Base-by-base conservation (phyloP, 1,284 basidiomycete species). In the Moniliophthora roreri region DNA sequence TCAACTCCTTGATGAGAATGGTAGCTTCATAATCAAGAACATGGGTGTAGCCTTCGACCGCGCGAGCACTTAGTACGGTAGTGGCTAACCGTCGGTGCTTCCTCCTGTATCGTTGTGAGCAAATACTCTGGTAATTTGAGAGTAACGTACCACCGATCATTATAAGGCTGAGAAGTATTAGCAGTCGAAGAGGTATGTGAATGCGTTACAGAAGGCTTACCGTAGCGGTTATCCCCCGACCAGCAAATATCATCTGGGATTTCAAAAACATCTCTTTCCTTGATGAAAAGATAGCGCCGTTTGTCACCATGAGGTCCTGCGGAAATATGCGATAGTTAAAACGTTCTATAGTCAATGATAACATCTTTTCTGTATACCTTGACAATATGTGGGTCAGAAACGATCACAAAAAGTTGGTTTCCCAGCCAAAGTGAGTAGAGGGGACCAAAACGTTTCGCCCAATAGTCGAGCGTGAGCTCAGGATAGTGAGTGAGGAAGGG, bases 171-270 rank as follows among this genome's bases (percentile, higher is more conserved):
- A 21, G 9, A 51, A 10, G 40, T 44, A 13, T 45, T 37, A 28
- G 11, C 11, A 5, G n/a, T 15, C 13, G 9, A 23, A 32, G 6
- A n/a, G 11, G 16, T n/a, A 0, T 16, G 18, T 34, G 35, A n/a
- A 28, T 23, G 20, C 28, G 4, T 15, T 28, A 18, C 11, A 39
- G 16, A 23, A 39, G 15, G 49, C 60, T 28, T 48, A 75, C 76
- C 76, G 73, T 66, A n/a, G 70, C 72, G 0, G 75, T 76, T n/a
- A 78, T 72, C 8, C 66, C 76, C 4, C 75, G 66, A 9, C 71
- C 66, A n/a, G 55, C 57, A 42, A 77, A 67, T 53, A 77, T 71
- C 23, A 68, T 70, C 52, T 74, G 67, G 21, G 64, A 70, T 60
- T 78, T 77, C 57, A 78, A 69, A 59, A 72, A 77, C 56, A 69